phyloP scores from a whole-genome alignment of 345 rosid genomes.

The Punica granatum region DNA sequence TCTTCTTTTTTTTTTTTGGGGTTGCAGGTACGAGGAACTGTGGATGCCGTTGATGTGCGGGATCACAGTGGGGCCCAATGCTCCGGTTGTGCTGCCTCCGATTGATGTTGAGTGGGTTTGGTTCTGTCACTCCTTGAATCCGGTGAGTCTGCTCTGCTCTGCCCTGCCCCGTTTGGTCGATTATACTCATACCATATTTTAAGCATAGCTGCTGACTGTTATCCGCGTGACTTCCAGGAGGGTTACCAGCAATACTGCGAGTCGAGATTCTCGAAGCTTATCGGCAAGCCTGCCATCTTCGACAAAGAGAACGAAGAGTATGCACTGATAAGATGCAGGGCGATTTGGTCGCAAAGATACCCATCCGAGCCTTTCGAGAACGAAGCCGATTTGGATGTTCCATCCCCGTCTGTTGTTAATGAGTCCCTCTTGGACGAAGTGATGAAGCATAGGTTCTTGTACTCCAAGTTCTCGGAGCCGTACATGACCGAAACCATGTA shows the following conservation, averaged over 20 bases:
- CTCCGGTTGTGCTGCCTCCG: slow-evolving; percentile 78
- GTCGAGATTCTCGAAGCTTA: slow-evolving; percentile 62
- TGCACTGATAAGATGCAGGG: slow-evolving; percentile 62
- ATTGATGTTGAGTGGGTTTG: slow-evolving; percentile 95
- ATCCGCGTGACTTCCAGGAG: slow-evolving; percentile 25
- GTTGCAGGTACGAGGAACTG: slow-evolving; percentile 74
- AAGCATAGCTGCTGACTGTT: no score
- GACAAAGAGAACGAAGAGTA: slow-evolving; percentile 73
- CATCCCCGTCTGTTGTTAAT: slow-evolving; percentile 11
- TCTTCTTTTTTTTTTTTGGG: slow-evolving; percentile 1
- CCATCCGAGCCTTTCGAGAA: slow-evolving; percentile 73
- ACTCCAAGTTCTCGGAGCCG: slow-evolving; percentile 53
- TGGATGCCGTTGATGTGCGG: slow-evolving; percentile 96
- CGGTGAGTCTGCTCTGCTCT: slow-evolving; percentile 38
- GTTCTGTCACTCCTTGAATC: slow-evolving; percentile 88
- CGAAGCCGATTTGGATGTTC: slow-evolving; percentile 36
- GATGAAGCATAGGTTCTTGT: slow-evolving; percentile 37
- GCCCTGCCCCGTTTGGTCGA: background rate
- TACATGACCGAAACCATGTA: slow-evolving; percentile 59
- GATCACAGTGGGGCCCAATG: slow-evolving; percentile 49
- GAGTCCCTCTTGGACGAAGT: slow-evolving; percentile 43
- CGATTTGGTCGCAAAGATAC: slow-evolving; percentile 45
- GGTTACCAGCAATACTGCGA: slow-evolving; percentile 63
- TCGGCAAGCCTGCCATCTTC: slow-evolving; percentile 72
- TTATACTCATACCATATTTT: no score